phyloP scores from a whole-genome alignment of 2,329 filamentous ascomycete genomes.

The Aspergillus pseudoviridinutans region DNA sequence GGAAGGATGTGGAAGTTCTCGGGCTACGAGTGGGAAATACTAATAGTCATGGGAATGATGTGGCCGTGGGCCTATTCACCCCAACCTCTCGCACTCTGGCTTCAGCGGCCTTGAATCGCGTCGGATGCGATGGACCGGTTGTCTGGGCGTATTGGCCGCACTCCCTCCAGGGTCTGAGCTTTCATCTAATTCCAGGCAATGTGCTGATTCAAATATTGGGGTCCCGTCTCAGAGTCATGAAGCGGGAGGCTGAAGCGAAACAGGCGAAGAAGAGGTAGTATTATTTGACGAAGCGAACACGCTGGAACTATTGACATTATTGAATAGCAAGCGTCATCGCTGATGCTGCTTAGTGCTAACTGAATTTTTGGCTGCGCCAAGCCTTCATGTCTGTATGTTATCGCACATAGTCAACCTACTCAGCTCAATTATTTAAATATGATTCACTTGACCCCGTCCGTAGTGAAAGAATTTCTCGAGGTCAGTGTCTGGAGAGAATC shows the following conservation, averaged over 20 bases:
- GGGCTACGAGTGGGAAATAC: slow-evolving; percentile 34
- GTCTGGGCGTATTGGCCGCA: slow-evolving; percentile 33
- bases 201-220: background rate
- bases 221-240: background rate
- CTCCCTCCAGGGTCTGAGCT: slow-evolving; percentile 19
- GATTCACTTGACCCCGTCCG: background rate
- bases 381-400: background rate
- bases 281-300: background rate
- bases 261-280: slow-evolving; percentile 1
- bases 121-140: slow-evolving; percentile 31
- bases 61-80: slow-evolving; percentile 20
- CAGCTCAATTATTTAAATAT: background rate
- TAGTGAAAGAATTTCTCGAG: background rate
- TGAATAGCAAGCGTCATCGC: background rate
- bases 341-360: background rate
- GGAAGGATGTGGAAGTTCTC: slow-evolving; percentile 37
- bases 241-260: background rate
- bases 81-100: slow-evolving; percentile 30
- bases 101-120: slow-evolving; percentile 27
- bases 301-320: background rate
- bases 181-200: background rate
- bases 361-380: background rate
- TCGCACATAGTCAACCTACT: background rate
- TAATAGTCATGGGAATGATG: slow-evolving; percentile 23
- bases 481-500: background rate